A percentile compares a stretch with the other conserved stretches of the same genome.
These are phyloP conservation scores for Golubevia sp. DNA, from an alignment of 1,284 basidiomycete genomes.

Conservation along the genomic window DNA sequence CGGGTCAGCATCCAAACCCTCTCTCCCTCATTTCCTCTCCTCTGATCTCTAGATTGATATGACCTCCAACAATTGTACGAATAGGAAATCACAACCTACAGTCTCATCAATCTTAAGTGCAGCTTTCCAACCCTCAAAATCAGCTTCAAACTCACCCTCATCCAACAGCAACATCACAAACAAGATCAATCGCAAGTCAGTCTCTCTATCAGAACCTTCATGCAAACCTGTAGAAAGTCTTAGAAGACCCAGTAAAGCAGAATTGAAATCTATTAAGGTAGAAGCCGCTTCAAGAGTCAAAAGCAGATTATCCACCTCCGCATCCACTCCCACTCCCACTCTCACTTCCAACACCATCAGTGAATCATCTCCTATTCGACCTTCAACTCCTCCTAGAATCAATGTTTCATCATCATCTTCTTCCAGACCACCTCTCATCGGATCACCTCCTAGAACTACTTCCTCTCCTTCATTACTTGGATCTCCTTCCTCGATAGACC, in stretches of 20 bases:
- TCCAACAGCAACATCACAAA: neutral
- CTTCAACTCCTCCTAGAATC: too few species aligned
- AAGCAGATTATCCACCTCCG: too few species aligned
- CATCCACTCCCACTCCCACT: too few species aligned
- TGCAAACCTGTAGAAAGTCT: neutral
- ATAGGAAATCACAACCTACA: neutral
- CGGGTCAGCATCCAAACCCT: too few species aligned
- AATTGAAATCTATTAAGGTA: neutral
- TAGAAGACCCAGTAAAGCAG: neutral
- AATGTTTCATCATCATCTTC: too few species aligned
- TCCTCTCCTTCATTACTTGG: neutral
- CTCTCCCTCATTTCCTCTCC: too few species aligned
- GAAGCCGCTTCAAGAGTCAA: too few species aligned
- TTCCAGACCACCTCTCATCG: slow-evolving; percentile 9
- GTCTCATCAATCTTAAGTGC: neutral
- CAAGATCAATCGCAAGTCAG: neutral
- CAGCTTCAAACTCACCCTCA: neutral
- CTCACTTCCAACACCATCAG: too few species aligned
- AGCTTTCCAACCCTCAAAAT: neutral
- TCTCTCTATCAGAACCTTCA: too few species aligned
- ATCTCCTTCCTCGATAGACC: neutral
- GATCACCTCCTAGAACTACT: slow-evolving; percentile 20
- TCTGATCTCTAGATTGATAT: too few species aligned
- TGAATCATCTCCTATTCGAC: too few species aligned
- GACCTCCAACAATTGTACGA: too few species aligned